These are phyloP conservation scores for Trypanosoma avium DNA, from an alignment of 208 protist species.

Conservation along the genomic window DNA sequence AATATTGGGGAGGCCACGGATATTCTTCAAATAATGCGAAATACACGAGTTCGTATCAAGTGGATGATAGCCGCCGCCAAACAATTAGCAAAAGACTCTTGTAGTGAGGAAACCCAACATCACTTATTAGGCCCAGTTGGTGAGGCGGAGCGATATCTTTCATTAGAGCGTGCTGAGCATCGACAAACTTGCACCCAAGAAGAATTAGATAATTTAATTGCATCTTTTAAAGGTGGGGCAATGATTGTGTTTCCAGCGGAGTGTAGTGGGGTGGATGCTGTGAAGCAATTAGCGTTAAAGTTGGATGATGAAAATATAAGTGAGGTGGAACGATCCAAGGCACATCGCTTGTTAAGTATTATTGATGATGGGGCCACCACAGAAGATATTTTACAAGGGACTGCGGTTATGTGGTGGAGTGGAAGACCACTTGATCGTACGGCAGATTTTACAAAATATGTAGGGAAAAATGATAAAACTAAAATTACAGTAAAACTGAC, in stretches of 20 bases:
- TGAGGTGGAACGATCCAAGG: constrained; percentile 71
- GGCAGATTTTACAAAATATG: constrained; percentile 78
- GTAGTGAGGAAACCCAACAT: constrained; percentile 59
- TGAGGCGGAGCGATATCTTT: constrained; percentile 78
- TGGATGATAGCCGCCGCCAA: constrained; percentile 85
- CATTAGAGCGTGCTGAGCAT: constrained; percentile 63
- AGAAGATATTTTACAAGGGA: constrained; percentile 69
- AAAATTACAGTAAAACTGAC: constrained; percentile 92
- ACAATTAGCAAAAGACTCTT: constrained; percentile 79
- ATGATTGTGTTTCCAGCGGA: constrained; percentile 89
- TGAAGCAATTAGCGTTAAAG: constrained; percentile 52
- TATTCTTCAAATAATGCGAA: constrained; percentile 76
- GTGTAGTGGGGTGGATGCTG: constrained; percentile 78
- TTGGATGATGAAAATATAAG: constrained; percentile 64
- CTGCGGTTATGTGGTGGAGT: constrained; percentile 88
- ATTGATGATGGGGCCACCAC: constrained; percentile 85
- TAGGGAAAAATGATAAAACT: constrained; percentile 93
- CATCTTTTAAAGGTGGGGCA: constrained; percentile 76
- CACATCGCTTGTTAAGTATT: constrained; percentile 78
- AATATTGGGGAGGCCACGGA: constrained; percentile 82
- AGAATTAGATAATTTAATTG: constrained; percentile 65
- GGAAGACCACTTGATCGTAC: constrained; percentile 78
- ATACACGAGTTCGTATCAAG: constrained; percentile 81
- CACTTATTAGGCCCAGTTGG: constrained; percentile 63
- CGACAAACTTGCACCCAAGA: constrained; percentile 57